Conservation (phyloP, 345 rosid genomes). For the Physaria fendleri region DNA sequence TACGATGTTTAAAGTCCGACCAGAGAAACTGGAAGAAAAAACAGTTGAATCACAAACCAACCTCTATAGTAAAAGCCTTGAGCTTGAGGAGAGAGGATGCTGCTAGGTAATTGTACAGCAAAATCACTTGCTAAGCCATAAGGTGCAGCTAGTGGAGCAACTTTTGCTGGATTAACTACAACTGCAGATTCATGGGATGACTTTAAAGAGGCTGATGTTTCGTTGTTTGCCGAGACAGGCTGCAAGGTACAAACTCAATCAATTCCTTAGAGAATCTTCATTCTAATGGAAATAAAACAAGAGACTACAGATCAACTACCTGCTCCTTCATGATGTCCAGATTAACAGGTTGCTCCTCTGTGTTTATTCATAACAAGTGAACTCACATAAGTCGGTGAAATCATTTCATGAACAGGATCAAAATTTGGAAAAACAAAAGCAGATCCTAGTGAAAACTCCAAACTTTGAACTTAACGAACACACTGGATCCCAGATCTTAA, state of each 20-base stretch:
- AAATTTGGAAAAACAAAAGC: constrained; percentile 26
- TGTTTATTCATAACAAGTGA: constrained; percentile 47
- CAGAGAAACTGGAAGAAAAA: background rate
- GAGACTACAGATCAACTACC: constrained; percentile 38
- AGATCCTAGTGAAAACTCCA: constrained; percentile 38
- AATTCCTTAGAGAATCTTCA: background rate
- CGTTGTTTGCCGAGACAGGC: constrained; percentile 44
- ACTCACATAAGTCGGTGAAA: constrained; percentile 56
- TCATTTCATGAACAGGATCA: constrained; percentile 42
- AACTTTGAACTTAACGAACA: constrained; percentile 38
- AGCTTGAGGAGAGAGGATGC: constrained; percentile 67
- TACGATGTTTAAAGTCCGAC: too few relatives aligned
- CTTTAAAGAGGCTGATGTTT: constrained; percentile 51
- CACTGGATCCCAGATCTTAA: constrained; percentile 49
- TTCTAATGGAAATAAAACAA: constrained; percentile 2
- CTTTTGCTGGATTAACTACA: constrained; percentile 47
- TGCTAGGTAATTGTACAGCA: constrained; percentile 49
- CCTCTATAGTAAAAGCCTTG: constrained; percentile 72
- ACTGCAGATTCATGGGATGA: constrained; percentile 51
- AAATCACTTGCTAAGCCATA: constrained; percentile 53
- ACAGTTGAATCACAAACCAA: constrained; percentile 30
- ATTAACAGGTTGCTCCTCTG: constrained; percentile 72
- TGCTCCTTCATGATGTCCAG: constrained; percentile 72
- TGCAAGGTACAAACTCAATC: constrained; percentile 27
- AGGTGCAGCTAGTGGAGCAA: constrained; percentile 40